Evolutionary conservation across 352 stramenopile genomes (phyloP).

Genomic region (Ochromonadaceae sp.): DNA sequence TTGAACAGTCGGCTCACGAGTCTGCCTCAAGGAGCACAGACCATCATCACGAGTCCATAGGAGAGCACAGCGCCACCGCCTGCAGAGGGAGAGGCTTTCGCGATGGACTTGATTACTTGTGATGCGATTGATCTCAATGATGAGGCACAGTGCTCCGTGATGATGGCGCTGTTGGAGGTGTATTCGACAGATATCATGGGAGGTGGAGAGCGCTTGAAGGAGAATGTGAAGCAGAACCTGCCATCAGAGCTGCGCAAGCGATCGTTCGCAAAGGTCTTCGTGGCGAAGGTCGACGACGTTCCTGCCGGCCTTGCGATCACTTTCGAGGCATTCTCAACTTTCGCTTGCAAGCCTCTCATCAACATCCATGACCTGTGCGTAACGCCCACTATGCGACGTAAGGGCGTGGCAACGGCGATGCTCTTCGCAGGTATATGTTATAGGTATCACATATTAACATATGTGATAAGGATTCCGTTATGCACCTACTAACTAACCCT

Average conservation of each 20-base stretch:
- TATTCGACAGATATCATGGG: slow-evolving; percentile 11
- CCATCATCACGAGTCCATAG: too few species aligned
- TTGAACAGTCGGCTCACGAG: too few species aligned
- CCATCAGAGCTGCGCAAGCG: neutral
- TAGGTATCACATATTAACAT: too few species aligned
- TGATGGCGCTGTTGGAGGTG: neutral
- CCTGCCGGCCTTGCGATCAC: neutral
- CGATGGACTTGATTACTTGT: too few species aligned
- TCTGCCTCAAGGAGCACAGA: too few species aligned
- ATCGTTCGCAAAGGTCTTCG: neutral
- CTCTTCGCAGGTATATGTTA: too few species aligned
- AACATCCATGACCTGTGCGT: slow-evolving; percentile 4
- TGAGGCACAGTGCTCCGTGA: too few species aligned
- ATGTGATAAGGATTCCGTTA: too few species aligned
- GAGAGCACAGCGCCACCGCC: too few species aligned
- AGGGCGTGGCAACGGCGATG: neutral
- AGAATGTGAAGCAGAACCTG: neutral
- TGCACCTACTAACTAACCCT: too few species aligned
- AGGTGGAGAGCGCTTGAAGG: neutral
- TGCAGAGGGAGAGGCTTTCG: too few species aligned
- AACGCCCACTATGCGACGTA: neutral
- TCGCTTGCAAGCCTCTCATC: slow-evolving; percentile 1
- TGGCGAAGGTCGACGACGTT: neutral
- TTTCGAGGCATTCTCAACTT: slow-evolving; percentile 16
- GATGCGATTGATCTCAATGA: too few species aligned